These are phyloP conservation scores for Trifolium fragiferum DNA, from an alignment of 306 rosid genomes.

Conservation along the genomic window DNA sequence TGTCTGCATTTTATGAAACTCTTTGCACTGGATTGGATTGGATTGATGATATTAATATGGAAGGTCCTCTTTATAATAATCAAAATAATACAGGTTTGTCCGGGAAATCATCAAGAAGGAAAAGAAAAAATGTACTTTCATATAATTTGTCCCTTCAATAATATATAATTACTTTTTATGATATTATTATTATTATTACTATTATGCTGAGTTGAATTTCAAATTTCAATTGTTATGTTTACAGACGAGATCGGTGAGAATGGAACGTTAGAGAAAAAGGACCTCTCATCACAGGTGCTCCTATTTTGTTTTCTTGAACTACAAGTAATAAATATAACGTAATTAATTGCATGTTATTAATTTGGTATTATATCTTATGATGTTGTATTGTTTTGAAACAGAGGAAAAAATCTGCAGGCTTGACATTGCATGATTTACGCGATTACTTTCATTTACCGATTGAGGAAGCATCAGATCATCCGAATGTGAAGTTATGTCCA, in stretches of 20 bases:
- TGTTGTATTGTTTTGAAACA: slow-evolving; percentile 11
- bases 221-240: neutral
- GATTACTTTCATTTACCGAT: slow-evolving; percentile 62
- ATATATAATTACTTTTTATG: neutral
- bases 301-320: neutral
- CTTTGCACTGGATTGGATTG: slow-evolving; percentile 67
- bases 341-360: neutral
- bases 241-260: slow-evolving; percentile 31
- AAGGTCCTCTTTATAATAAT: slow-evolving; percentile 26
- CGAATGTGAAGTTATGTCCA: slow-evolving; percentile 53
- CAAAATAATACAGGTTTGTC: slow-evolving; percentile 41
- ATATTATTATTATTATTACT: neutral
- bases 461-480: slow-evolving; percentile 52
- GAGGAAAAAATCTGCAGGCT: slow-evolving; percentile 63
- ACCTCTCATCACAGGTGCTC: slow-evolving; percentile 59
- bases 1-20: slow-evolving; percentile 64
- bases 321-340: neutral
- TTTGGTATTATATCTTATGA: neutral
- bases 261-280: slow-evolving; percentile 17
- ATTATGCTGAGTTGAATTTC: neutral
- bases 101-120: neutral
- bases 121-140: neutral
- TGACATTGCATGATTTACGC: slow-evolving; percentile 56
- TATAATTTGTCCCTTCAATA: neutral
- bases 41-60: slow-evolving; percentile 43